Conservation (phyloP, 2,329 filamentous ascomycete species). For the Magnaporthiopsis incrustans region DNA sequence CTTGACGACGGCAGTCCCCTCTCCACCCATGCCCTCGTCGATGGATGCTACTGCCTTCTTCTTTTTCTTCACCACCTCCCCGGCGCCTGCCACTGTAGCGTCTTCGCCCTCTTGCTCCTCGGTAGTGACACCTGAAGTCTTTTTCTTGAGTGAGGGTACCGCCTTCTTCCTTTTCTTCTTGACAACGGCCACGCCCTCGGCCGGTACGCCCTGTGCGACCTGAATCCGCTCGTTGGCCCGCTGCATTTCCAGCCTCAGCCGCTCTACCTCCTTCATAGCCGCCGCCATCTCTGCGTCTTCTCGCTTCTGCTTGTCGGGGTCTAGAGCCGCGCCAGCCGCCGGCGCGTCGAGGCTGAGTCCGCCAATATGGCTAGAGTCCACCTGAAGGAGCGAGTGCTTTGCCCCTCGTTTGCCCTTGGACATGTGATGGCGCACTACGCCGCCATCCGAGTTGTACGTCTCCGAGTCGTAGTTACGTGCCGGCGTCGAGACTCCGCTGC, state of each 20-base stretch:
- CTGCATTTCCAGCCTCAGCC: constrained; percentile 82
- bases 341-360: constrained; percentile 59
- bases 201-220: constrained; percentile 58
- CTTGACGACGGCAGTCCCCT: constrained; percentile 13
- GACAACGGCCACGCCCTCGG: constrained; percentile 57
- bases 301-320: constrained; percentile 59
- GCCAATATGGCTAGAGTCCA: constrained; percentile 78
- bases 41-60: constrained; percentile 20
- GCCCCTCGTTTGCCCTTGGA: constrained; percentile 43
- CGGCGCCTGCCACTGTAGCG: constrained; percentile 14
- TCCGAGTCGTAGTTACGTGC: constrained; percentile 44
- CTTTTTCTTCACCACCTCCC: constrained; percentile 20
- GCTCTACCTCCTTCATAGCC: constrained; percentile 84
- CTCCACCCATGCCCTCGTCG: constrained; percentile 9
- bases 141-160: constrained; percentile 25
- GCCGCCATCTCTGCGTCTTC: constrained; percentile 85
- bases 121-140: constrained; percentile 16
- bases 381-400: constrained; percentile 62
- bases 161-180: constrained; percentile 61
- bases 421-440: constrained; percentile 30
- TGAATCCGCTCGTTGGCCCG: constrained; percentile 68
- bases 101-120: constrained; percentile 42
- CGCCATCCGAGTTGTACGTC: constrained; percentile 38
- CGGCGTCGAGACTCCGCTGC: constrained; percentile 40
- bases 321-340: constrained; percentile 26